Evolutionary conservation across 192 early-diverging fungal species (phyloP).

Genomic region (Phlyctochytrium bullatum): DNA sequence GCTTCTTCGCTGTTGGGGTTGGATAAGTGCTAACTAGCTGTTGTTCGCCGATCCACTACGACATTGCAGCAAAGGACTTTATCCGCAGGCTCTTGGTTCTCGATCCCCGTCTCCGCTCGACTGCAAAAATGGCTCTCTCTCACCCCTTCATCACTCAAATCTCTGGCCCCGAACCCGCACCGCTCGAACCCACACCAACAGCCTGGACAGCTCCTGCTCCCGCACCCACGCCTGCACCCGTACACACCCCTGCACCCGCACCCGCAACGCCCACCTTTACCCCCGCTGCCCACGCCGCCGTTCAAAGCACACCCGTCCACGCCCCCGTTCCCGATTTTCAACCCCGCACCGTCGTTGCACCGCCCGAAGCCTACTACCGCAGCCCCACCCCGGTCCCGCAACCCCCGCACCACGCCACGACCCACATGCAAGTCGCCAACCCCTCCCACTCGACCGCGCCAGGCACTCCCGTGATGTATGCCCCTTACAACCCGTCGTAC

Average conservation of each 20-base stretch:
- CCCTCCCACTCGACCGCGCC: too few species aligned
- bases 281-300: not conserved
- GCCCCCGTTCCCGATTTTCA: not conserved
- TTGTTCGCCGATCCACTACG: not conserved
- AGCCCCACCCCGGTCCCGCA: too few species aligned
- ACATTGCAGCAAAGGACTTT: constrained; percentile 62
- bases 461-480: too few species aligned
- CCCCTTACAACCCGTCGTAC: too few species aligned
- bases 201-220: not conserved
- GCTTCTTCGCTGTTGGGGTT: not conserved
- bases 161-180: constrained; percentile 63
- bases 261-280: constrained; percentile 7
- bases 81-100: constrained; percentile 55
- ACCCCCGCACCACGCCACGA: too few species aligned
- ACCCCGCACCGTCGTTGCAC: not conserved
- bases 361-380: not conserved
- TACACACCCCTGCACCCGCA: constrained; percentile 5
- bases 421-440: too few species aligned
- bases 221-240: constrained; percentile 10
- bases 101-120: constrained; percentile 50
- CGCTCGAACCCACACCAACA: not conserved
- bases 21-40: constrained; percentile 3
- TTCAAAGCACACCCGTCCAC: constrained; percentile 1
- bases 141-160: constrained; percentile 51
- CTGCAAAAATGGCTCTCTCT: constrained; percentile 39